phyloP scores from a whole-genome alignment of 768 basidiomycete species.

The Sarcodon sp. region DNA sequence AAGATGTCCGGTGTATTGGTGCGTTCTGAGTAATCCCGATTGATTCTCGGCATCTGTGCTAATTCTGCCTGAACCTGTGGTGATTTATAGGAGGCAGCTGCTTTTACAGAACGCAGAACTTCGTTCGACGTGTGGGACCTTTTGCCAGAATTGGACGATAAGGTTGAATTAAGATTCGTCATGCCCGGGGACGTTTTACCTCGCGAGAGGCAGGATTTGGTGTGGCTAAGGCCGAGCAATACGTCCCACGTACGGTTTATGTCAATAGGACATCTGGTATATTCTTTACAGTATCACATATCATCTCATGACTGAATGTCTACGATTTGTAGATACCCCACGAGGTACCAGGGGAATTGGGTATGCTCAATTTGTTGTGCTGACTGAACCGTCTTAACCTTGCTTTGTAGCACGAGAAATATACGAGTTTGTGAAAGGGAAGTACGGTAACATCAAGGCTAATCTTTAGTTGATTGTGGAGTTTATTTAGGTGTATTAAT shows the following conservation, averaged over 20 bases:
- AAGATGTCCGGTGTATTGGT: conserved; percentile 52
- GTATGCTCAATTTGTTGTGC: not conserved
- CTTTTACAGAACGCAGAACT: conserved; percentile 34
- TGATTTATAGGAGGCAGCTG: conserved; percentile 34
- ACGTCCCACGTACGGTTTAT: conserved; percentile 18
- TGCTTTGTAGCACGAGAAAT: conserved; percentile 8
- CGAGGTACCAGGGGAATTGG: not conserved
- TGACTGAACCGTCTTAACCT: not conserved
- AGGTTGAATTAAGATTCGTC: conserved; percentile 41
- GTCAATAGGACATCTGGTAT: conserved; percentile 19
- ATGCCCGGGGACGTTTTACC: conserved; percentile 30
- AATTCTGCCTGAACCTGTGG: not conserved
- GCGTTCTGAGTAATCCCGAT: not conserved
- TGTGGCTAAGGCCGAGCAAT: conserved; percentile 22
- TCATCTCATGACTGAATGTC: not conserved
- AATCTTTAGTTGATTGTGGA: conserved; percentile 2
- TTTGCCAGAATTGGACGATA: conserved; percentile 26
- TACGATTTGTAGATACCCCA: not conserved
- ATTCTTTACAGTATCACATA: conserved; percentile 12
- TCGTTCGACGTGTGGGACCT: conserved; percentile 25
- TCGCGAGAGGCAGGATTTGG: conserved; percentile 7
- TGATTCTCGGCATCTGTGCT: not conserved
- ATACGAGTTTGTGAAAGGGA: conserved; percentile 7
- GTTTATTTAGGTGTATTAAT: too few species aligned
- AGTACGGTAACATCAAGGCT: conserved; percentile 7